Base-by-base conservation (phyloP, 345 rosid species). In the Carallia brachiata region DNA sequence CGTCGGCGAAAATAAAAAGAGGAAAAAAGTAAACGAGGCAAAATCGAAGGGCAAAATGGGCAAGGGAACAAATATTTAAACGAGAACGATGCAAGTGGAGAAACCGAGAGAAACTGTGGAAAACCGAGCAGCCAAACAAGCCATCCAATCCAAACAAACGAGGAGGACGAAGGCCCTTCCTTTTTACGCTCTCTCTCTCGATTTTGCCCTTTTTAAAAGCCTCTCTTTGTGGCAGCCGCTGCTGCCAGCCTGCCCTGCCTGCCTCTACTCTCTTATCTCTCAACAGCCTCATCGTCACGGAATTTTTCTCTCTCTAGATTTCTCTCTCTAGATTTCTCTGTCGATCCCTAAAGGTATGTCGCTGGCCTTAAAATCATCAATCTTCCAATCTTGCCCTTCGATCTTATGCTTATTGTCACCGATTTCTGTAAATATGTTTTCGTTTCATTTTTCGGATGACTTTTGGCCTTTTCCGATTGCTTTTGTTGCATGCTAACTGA, bases 321-420 rank as follows among this genome's bases (percentile, higher is more conserved):
- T 68, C 53, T 75, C 81, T 63, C 59, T 57, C 15, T n/a, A n/a
- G 23, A 28, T 54, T 7, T n/a, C 5, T 23, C n/a, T 68, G 48
- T 73, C 82, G 79, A 79, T 81, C 78, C 73, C 54, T 27, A 27
- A 60, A 72, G 80, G 91, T 87, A 74, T 73, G 91, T 75, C 63
- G 61, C 52, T 39, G 6, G 31, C 36, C 65, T 66, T 52, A 28
- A 66, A 23, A 75, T 58, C 84, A 77, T 80, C 76, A 67, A 61
- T 58, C 63, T 67, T 58, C 57, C 47, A 15, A 27, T 66, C 70
- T 10, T 70, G 65, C 52, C 72, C 47, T 9, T 71, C 66, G 72
- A 75, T 75, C 66, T 59, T n/a, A 8, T 12, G 34, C 19, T n/a
- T 59, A 32, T 40, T 56, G 34, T 70, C 19, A 23, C 67, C 66